Conservation (phyloP, 495 filamentous ascomycete species). For the Parachaetomium inaequale region DNA sequence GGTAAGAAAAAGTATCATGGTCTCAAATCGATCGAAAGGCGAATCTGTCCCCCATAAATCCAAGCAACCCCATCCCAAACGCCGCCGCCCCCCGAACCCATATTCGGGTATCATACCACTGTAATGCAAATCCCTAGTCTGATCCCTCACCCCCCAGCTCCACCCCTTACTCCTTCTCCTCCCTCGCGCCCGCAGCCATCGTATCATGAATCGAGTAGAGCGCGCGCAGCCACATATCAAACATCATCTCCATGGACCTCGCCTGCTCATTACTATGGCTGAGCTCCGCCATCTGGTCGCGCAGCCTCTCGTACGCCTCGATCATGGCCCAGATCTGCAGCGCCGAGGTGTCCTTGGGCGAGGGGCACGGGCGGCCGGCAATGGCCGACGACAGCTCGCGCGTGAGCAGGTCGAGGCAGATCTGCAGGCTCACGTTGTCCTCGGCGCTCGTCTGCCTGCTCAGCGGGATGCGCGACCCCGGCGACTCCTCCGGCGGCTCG, state of each 20-base stretch:
- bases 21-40: too few species aligned
- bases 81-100: background rate
- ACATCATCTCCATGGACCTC: conserved; percentile 31
- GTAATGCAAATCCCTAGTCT: conserved; percentile 14
- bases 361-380: conserved; percentile 20
- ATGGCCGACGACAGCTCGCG: conserved; percentile 40
- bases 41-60: too few species aligned
- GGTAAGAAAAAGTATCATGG: too few species aligned
- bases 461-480: background rate
- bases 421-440: conserved; percentile 37
- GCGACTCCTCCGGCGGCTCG: conserved; percentile 14
- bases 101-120: conserved; percentile 1
- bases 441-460: conserved; percentile 1
- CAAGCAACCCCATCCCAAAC: background rate
- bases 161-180: conserved; percentile 20
- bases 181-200: conserved; percentile 14
- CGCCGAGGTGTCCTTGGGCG: conserved; percentile 44
- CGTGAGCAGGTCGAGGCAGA: conserved; percentile 42
- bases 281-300: conserved; percentile 34
- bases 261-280: conserved; percentile 22
- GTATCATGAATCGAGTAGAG: conserved; percentile 41
- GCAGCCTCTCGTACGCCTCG: conserved; percentile 46
- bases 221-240: conserved; percentile 45
- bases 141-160: conserved; percentile 21
- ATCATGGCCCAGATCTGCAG: conserved; percentile 55